Evolutionary conservation across 441 rosid genomes (phyloP), one percentile per base, ranked within the genome.

Genomic region (Viola pubescens): DNA sequence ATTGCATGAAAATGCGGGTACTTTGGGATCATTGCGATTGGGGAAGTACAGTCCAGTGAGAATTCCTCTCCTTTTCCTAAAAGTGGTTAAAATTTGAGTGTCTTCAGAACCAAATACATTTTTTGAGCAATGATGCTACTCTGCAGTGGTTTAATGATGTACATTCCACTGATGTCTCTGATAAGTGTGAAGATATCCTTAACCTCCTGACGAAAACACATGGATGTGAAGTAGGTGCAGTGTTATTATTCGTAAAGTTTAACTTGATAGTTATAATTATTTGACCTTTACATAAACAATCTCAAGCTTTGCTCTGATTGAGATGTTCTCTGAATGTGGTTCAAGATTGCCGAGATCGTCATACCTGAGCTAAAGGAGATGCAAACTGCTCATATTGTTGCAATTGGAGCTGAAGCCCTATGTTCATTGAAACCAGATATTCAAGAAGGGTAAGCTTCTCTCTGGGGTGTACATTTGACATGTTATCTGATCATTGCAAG

Each of bases 131-230:
- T 66, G 52, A 58, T 63, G 67, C 54, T 64, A 54, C 11, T 34
- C 26, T 81, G 73, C 86, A 90, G 95, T 90, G 95, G 97, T 90
- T 87, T 76, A 81, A 85, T 60, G 95, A 90, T 78, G 97, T 90
- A 3, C 73, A 71, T 67, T 81, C 97, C 50, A 83, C 80, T 70
- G 95, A 85, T 44, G 77, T 90, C 67, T 81, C 87, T 16, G 83
- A 85, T 62, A 82, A 73, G 68, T 87, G 97, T 62, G 94, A 90
- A 73, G 81, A 90, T 63, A 70, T 79, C 58, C 83, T 90, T 59
- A 75, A 65, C 64, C 86, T 71, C 62, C 73, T 90, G 39, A 75
- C 81, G 6, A 82, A 74, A 73, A 77, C 69, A 69, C 81, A 87
- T 71, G 91, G 94, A 13, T 83, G 92, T 75, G 77, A 90, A 75